Percentiles rank a stretch among this genome's conserved stretches.
Evolutionary conservation across 257 asterid species (phyloP).

Genomic region (Forsythia viridissima): DNA sequence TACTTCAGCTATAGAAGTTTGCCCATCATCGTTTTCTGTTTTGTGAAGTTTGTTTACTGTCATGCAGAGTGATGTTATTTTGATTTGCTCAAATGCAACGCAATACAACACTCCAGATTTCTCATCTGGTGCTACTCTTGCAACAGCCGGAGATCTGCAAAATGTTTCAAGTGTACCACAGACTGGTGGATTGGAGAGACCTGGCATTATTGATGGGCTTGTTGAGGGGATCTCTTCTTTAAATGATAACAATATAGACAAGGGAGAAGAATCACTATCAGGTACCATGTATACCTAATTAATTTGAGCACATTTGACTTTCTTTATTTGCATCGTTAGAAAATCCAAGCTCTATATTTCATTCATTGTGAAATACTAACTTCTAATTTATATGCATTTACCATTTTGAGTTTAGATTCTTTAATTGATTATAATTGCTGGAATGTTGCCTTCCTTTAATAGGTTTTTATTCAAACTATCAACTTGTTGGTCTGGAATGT

Average conservation of each 20-base stretch:
- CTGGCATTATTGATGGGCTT: conserved; percentile 48
- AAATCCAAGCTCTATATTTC: not conserved
- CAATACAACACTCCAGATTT: conserved; percentile 87
- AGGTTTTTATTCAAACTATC: no score
- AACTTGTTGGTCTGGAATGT: no score
- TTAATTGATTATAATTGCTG: not conserved
- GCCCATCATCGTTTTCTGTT: no score
- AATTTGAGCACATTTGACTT: not conserved
- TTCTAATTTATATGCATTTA: not conserved
- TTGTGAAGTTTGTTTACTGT: not conserved
- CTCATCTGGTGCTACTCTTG: conserved; percentile 83
- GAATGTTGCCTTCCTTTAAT: no score
- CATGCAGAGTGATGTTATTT: conserved; percentile 79
- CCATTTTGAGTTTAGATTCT: no score
- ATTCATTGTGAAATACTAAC: not conserved
- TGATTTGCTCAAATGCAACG: conserved; percentile 94
- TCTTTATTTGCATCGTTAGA: conserved; percentile 1
- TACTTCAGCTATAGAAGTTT: no score
- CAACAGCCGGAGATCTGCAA: conserved; percentile 55
- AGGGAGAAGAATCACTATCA: conserved; percentile 65
- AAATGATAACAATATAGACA: conserved; percentile 60
- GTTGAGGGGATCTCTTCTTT: conserved; percentile 56
- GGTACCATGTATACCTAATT: conserved; percentile 42
- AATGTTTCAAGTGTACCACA: conserved; percentile 43
- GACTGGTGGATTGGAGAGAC: conserved; percentile 52